Evolutionary conservation across 495 filamentous ascomycete species (phyloP).

Genomic region (Penicillium malachiteum): DNA sequence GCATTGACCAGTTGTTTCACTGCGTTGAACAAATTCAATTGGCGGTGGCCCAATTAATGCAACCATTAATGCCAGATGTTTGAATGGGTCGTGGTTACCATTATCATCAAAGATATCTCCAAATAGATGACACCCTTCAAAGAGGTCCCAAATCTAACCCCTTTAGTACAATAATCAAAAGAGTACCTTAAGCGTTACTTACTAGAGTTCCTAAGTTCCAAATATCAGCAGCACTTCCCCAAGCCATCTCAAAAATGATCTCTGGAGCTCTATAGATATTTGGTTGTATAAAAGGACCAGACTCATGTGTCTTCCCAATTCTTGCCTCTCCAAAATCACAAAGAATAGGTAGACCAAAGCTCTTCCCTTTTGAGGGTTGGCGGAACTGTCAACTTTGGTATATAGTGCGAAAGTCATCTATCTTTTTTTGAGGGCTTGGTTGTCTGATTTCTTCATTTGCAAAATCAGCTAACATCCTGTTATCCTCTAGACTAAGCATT

Average conservation of each 20-base stretch:
- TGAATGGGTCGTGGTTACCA: constrained; percentile 32
- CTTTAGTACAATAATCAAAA: constrained; percentile 15
- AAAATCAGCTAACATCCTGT: constrained; percentile 29
- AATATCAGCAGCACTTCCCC: constrained; percentile 42
- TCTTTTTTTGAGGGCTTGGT: constrained; percentile 28
- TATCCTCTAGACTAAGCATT: constrained; percentile 30
- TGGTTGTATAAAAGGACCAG: constrained; percentile 35
- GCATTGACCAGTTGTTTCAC: constrained; percentile 34
- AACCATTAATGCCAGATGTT: constrained; percentile 44
- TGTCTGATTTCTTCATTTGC: constrained; percentile 19
- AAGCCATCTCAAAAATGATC: constrained; percentile 40
- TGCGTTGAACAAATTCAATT: constrained; percentile 34
- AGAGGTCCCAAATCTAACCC: constrained; percentile 47
- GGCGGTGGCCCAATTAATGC: constrained; percentile 45
- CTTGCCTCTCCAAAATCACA: constrained; percentile 35
- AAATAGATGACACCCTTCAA: constrained; percentile 47
- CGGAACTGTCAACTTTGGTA: constrained; percentile 26
- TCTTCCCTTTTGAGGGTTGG: constrained; percentile 16
- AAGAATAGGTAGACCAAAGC: constrained; percentile 27
- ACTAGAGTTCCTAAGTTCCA: constrained; percentile 47
- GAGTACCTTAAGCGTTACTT: constrained; percentile 11
- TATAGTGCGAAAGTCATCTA: constrained; percentile 23
- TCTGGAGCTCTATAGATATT: constrained; percentile 45
- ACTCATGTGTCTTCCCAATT: constrained; percentile 25
- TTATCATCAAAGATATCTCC: constrained; percentile 29